These are phyloP conservation scores for Aureobasidium sp. DNA, from an alignment of 2,329 filamentous ascomycete genomes.

Conservation along the genomic window DNA sequence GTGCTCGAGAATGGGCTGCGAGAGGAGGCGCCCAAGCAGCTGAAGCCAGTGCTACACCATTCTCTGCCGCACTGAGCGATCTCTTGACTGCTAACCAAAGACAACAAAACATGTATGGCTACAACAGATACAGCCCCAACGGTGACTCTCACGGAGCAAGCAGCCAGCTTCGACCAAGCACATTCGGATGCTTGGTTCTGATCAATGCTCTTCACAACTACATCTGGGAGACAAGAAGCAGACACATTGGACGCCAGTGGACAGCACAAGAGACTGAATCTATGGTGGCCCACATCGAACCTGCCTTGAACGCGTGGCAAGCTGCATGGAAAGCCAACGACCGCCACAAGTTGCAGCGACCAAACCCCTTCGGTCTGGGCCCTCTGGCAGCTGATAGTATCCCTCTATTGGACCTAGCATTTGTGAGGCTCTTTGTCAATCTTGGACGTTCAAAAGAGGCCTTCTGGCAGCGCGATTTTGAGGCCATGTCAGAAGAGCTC, in stretches of 20 bases:
- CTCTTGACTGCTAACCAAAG: conserved; percentile 71
- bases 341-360: conserved; percentile 73
- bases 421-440: conserved; percentile 87
- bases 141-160: conserved; percentile 26
- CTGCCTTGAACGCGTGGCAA: conserved; percentile 90
- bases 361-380: conserved; percentile 73
- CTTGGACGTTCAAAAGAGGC: conserved; percentile 87
- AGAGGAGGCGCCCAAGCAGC: conserved; percentile 66
- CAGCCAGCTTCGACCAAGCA: conserved; percentile 70
- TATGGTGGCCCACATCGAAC: conserved; percentile 93
- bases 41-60: conserved; percentile 65
- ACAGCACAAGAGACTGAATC: conserved; percentile 87
- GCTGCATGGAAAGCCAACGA: conserved; percentile 83
- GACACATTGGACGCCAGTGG: conserved; percentile 83
- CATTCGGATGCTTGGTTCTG: conserved; percentile 82
- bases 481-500: conserved; percentile 82
- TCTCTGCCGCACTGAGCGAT: conserved; percentile 73
- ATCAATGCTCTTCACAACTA: conserved; percentile 97
- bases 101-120: conserved; percentile 25
- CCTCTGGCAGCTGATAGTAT: conserved; percentile 87
- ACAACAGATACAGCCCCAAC: conserved; percentile 20
- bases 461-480: conserved; percentile 91
- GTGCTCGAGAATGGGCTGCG: conserved; percentile 70
- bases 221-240: conserved; percentile 93
- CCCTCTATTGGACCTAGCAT: conserved; percentile 82